These are phyloP conservation scores for Diversispora eburnea DNA, from an alignment of 192 early-diverging fungal species.

Conservation along the genomic window DNA sequence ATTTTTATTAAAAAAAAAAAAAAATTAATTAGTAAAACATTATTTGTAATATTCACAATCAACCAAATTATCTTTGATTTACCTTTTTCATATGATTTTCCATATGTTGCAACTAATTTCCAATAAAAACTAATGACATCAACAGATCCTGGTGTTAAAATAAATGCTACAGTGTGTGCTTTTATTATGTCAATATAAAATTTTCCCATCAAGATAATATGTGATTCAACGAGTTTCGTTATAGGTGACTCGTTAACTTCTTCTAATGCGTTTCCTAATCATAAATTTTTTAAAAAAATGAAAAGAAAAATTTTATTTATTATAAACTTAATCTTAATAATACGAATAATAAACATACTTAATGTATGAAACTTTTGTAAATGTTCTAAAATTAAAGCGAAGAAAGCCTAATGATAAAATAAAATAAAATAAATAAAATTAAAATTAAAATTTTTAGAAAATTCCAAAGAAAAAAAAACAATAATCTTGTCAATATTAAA, in stretches of 20 bases:
- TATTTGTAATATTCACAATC: too few species aligned
- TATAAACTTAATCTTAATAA: too few species aligned
- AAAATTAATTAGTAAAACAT: not conserved
- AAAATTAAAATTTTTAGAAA: not conserved
- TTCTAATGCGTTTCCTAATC: constrained; percentile 20
- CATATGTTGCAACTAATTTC: constrained; percentile 46
- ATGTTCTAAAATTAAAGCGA: constrained; percentile 47
- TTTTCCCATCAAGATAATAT: constrained; percentile 71
- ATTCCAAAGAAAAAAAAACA: constrained; percentile 15
- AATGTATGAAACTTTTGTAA: constrained; percentile 52
- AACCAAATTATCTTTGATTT: not conserved
- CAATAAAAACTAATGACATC: constrained; percentile 76
- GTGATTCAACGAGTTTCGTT: constrained; percentile 32
- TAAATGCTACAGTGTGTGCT: constrained; percentile 61
- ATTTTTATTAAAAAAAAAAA: not conserved
- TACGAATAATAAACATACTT: constrained; percentile 44
- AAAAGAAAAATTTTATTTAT: not conserved
- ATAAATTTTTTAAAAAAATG: not conserved
- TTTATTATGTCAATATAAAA: constrained; percentile 73
- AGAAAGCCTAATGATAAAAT: constrained; percentile 33
- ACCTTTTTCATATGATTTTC: constrained; percentile 18
- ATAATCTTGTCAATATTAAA: not conserved
- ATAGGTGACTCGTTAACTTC: not conserved
- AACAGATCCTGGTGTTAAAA: constrained; percentile 54
- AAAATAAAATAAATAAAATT: not conserved